Conservation (phyloP, 495 filamentous ascomycete genomes). For the Evernia prunastri region DNA sequence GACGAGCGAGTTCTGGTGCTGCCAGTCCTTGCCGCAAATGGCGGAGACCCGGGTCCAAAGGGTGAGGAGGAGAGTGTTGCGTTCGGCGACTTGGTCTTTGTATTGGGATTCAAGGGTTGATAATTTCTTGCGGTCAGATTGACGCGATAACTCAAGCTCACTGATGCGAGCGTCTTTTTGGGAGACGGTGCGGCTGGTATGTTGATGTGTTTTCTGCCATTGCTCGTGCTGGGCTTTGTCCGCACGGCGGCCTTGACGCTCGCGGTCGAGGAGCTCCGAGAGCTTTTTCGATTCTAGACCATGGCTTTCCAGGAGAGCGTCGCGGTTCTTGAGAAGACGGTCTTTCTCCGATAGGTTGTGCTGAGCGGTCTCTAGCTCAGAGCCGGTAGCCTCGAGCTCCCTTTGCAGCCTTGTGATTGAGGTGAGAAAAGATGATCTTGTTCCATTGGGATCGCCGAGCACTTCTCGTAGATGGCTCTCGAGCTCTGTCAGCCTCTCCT, state of each 20-base stretch:
- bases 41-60: constrained; percentile 82
- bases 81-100: constrained; percentile 80
- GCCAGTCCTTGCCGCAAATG: constrained; percentile 89
- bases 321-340: constrained; percentile 80
- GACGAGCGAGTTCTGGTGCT: constrained; percentile 79
- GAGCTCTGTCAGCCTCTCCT: constrained; percentile 79
- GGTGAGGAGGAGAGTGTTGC: constrained; percentile 76
- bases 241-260: constrained; percentile 73
- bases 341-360: constrained; percentile 79
- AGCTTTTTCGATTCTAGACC: constrained; percentile 80
- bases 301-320: constrained; percentile 81
- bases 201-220: constrained; percentile 77
- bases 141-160: constrained; percentile 72
- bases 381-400: constrained; percentile 73
- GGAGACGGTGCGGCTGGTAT: constrained; percentile 70
- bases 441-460: constrained; percentile 77
- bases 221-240: constrained; percentile 83
- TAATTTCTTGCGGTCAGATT: constrained; percentile 67
- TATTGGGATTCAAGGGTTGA: constrained; percentile 66
- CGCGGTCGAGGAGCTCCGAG: constrained; percentile 83
- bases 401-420: constrained; percentile 81
- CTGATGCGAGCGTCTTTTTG: constrained; percentile 76
- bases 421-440: constrained; percentile 76
- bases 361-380: constrained; percentile 72
- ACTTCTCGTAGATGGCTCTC: constrained; percentile 82